phyloP scores from a whole-genome alignment of 2,329 filamentous ascomycete genomes.

The Pezicula carpinea region DNA sequence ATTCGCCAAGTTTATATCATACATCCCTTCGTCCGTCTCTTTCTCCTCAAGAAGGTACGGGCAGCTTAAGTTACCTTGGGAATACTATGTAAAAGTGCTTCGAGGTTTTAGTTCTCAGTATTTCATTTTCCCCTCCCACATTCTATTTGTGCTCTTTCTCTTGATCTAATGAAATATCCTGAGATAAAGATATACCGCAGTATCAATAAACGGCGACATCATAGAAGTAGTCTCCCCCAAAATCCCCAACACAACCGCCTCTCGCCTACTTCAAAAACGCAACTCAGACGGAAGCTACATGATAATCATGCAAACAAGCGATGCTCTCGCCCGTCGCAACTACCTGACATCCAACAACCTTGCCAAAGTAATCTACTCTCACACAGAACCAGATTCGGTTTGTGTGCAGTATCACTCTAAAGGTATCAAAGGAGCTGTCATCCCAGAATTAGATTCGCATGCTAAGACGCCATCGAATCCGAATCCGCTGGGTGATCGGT shows the following conservation, averaged over 20 bases:
- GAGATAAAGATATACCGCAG: too few species aligned
- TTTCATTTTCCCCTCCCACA: background rate
- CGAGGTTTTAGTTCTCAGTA: constrained; percentile 24
- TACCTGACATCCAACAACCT: constrained; percentile 32
- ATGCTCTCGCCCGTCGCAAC: constrained; percentile 31
- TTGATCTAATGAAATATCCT: too few species aligned
- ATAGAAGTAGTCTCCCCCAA: constrained; percentile 33
- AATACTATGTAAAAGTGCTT: too few species aligned
- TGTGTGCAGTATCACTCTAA: constrained; percentile 41
- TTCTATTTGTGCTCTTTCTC: background rate
- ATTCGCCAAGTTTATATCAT: too few species aligned
- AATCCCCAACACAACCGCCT: constrained; percentile 33
- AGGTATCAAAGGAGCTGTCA: constrained; percentile 25
- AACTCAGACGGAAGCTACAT: constrained; percentile 40
- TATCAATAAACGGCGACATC: too few species aligned
- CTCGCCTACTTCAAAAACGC: constrained; percentile 35
- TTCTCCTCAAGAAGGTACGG: constrained; percentile 8
- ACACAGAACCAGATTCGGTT: constrained; percentile 29
- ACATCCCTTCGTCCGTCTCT: too few species aligned
- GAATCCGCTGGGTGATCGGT: constrained; percentile 31
- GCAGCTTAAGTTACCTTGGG: too few species aligned
- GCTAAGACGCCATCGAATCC: background rate
- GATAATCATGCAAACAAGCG: constrained; percentile 42
- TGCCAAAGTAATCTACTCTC: constrained; percentile 33
- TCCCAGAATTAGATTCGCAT: constrained; percentile 18